Evolutionary conservation across 78 protist genomes (phyloP).

Genomic region (Dictyostelium capitatum): DNA sequence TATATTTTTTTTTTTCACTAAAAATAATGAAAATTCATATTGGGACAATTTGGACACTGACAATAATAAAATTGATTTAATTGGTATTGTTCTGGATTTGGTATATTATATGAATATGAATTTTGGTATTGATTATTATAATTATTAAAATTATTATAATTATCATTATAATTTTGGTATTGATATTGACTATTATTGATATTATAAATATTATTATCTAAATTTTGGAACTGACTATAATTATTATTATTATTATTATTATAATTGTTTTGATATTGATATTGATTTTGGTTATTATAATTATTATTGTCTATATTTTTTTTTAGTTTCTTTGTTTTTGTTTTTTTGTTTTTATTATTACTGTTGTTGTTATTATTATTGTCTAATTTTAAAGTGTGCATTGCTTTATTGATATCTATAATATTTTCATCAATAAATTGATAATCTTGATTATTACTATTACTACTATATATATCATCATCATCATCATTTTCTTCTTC

Average conservation of each 20-base stretch:
- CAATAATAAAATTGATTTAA: slow-evolving; percentile 5
- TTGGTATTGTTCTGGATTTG: background rate
- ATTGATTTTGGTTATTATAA: background rate
- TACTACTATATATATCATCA: background rate
- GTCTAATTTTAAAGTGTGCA: background rate
- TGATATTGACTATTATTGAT: background rate
- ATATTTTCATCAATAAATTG: background rate
- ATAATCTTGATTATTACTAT: background rate
- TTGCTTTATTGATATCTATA: background rate
- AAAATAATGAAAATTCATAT: background rate
- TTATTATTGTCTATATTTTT: background rate
- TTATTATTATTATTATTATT: background rate
- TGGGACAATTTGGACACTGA: slow-evolving; percentile 49
- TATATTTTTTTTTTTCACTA: background rate
- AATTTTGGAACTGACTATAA: no score
- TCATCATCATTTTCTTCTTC: slow-evolving; percentile 23
- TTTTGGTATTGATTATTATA: background rate
- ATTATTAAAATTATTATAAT: background rate
- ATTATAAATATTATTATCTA: background rate
- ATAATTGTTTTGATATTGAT: background rate
- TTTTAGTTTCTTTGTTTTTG: background rate
- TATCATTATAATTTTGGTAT: background rate
- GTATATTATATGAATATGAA: background rate
- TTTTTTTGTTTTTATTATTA: background rate
- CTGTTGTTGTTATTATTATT: background rate